Evolutionary conservation across 495 filamentous ascomycete species (phyloP), one percentile per base, ranked within the genome.

Genomic region (Hypoxylon lenormandii): DNA sequence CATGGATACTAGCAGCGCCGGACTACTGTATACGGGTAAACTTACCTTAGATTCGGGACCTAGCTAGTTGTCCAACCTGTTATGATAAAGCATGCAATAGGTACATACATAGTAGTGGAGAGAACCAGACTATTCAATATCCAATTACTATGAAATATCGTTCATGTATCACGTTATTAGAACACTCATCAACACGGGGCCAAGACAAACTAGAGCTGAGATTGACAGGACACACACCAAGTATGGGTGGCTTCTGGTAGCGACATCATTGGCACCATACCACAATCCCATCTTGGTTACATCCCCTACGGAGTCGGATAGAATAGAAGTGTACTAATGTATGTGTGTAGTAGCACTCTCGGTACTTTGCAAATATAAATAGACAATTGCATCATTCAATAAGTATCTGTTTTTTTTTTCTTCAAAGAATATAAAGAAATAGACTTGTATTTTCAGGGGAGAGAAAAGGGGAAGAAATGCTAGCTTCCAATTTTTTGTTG

Each of bases 331-430:
- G 30, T 33, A 33, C 30, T 33, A 42, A n/a, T 42, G 38, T 8
- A 42, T 13, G 36, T 13, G 10, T 16, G 38, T 21, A 57, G 51
- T 18, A 50, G 46, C 43, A 51, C 43, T 30, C 28, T 54, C 55
- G 56, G 51, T 56, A 54, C 59, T 63, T 61, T 42, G 52, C 33
- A 63, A 61, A 62, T 63, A 69, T 69, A 63, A 63, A 69, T 69
- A 69, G 64, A 62, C 64, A 42, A 18, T 15, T 42, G 38, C 15
- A 42, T 16, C 3, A 5, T 42, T 42, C 12, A 42, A 5, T 33
- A 11, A 33, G 10, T 33, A 28, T 28, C 26, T 33, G 10, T 8
- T 8, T 33, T 4, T 8, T 42, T 15, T 16, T 4, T 33, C 15
- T 42, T 16, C 38, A 42, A 42, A 42, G 38, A 42, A 33, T 33